phyloP scores from a whole-genome alignment of 202 grass and related monocot genomes.

The Zizania palustris region DNA sequence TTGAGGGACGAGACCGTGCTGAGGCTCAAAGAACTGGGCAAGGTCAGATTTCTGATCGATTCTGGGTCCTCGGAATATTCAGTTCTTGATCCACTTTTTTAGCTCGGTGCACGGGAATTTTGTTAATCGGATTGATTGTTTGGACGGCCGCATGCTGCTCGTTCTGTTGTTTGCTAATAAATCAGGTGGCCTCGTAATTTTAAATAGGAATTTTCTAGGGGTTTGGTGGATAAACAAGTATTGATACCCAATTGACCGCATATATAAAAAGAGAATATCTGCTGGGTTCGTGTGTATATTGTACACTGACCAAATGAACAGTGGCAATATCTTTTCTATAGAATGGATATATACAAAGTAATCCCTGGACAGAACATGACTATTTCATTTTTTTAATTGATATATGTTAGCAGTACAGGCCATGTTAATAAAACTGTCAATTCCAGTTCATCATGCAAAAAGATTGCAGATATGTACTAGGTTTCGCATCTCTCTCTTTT shows the following conservation, averaged over 20 bases:
- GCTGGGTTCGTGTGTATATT: not conserved
- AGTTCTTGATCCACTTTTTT: conserved; percentile 42
- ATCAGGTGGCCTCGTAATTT: not conserved
- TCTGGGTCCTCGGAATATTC: conserved; percentile 11
- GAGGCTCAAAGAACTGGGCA: conserved; percentile 69
- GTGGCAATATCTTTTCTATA: not conserved
- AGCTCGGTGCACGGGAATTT: conserved; percentile 28
- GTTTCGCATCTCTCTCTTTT: not conserved
- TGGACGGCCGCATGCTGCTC: not conserved
- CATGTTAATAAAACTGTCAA: not conserved
- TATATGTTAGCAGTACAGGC: not conserved
- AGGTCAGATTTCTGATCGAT: conserved; percentile 38
- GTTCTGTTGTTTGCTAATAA: not conserved
- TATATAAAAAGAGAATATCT: not conserved
- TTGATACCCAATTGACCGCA: not conserved
- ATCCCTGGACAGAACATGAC: not conserved
- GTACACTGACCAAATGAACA: not conserved
- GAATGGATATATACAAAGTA: not conserved
- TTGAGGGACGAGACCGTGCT: conserved; percentile 70
- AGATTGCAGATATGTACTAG: not conserved
- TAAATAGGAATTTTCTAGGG: not conserved
- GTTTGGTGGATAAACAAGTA: not conserved
- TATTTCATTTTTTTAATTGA: not conserved
- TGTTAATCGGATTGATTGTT: not conserved
- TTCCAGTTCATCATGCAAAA: not conserved